Evolutionary conservation across 2,329 filamentous ascomycete species (phyloP).

Genomic region (Dryadomyces sulphureus): DNA sequence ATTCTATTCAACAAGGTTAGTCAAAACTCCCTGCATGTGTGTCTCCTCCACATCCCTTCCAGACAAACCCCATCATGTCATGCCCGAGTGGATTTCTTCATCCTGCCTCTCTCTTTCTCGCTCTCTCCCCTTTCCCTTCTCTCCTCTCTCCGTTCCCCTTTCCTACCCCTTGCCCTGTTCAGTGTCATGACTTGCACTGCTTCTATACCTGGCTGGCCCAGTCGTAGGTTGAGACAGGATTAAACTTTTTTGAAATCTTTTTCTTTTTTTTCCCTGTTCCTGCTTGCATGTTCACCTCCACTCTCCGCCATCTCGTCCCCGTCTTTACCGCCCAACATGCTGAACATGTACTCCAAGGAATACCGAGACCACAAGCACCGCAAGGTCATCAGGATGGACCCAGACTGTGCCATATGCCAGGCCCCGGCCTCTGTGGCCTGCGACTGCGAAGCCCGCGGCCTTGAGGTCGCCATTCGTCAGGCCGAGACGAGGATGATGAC

Average conservation of each 20-base stretch:
- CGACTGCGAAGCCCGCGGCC: constrained; percentile 51
- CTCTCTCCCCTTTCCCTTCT: neutral
- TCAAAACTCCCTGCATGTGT: neutral
- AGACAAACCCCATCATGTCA: neutral
- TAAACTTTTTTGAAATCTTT: neutral
- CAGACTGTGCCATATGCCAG: constrained; percentile 53
- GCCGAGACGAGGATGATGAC: constrained; percentile 51
- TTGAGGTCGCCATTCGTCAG: constrained; percentile 47
- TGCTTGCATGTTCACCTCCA: neutral
- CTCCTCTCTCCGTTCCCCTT: neutral
- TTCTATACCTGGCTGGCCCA: constrained; percentile 11
- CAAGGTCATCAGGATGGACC: constrained; percentile 49
- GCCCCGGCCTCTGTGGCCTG: constrained; percentile 43
- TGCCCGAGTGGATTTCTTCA: neutral
- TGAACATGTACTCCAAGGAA: constrained; percentile 34
- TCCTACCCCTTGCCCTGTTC: constrained; percentile 6
- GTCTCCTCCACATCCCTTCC: neutral
- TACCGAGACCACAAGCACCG: constrained; percentile 23
- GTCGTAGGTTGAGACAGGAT: constrained; percentile 6
- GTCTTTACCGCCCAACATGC: too few species aligned
- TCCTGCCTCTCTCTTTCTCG: constrained; percentile 3
- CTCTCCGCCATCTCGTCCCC: neutral
- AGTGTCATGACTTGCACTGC: constrained; percentile 9
- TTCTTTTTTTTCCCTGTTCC: neutral
- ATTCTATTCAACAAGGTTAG: neutral